Percentiles rank a stretch among this genome's conserved stretches.
Conservation (phyloP, 192 early-diverging fungal genomes). For the Oehlia diaphana region DNA sequence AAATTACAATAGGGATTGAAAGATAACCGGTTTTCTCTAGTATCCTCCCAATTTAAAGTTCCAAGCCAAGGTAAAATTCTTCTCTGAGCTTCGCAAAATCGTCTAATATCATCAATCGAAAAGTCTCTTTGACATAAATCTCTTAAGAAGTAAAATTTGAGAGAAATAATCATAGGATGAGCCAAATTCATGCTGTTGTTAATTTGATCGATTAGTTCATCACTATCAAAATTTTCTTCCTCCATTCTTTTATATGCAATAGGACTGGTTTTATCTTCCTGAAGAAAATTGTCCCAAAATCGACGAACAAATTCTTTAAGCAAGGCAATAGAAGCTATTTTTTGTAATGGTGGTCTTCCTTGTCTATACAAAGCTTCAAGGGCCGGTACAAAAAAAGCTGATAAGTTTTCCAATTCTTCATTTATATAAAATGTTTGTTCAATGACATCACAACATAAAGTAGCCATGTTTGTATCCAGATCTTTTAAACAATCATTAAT, state of each 20-base stretch:
- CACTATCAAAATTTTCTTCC: not conserved
- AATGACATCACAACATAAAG: slow-evolving; percentile 30
- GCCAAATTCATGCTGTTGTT: slow-evolving; percentile 11
- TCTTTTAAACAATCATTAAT: slow-evolving; percentile 20
- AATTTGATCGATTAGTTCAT: not conserved
- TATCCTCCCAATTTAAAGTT: slow-evolving; percentile 10
- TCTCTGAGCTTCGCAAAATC: slow-evolving; percentile 18
- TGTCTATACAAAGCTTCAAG: not conserved
- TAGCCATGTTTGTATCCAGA: slow-evolving; percentile 1
- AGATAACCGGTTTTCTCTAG: not conserved
- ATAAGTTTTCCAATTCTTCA: not conserved
- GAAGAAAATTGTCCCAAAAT: slow-evolving; percentile 1
- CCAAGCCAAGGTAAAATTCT: slow-evolving; percentile 12
- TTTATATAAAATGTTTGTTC: slow-evolving; percentile 19
- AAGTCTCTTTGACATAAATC: slow-evolving; percentile 10
- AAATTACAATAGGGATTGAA: slow-evolving; percentile 26
- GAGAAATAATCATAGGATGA: slow-evolving; percentile 20
- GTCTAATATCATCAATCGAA: slow-evolving; percentile 18
- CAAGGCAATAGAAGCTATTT: slow-evolving; percentile 23
- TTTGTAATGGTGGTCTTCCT: slow-evolving; percentile 5
- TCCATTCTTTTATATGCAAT: not conserved
- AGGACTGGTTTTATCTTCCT: not conserved
- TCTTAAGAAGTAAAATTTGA: slow-evolving; percentile 30
- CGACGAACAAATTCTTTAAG: slow-evolving; percentile 30
- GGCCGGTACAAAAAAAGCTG: not conserved